A percentile compares a stretch with the other conserved stretches of the same genome.
These are phyloP conservation scores for Mortierella sp. DNA, from an alignment of 371 early-diverging fungal species.

Conservation along the genomic window DNA sequence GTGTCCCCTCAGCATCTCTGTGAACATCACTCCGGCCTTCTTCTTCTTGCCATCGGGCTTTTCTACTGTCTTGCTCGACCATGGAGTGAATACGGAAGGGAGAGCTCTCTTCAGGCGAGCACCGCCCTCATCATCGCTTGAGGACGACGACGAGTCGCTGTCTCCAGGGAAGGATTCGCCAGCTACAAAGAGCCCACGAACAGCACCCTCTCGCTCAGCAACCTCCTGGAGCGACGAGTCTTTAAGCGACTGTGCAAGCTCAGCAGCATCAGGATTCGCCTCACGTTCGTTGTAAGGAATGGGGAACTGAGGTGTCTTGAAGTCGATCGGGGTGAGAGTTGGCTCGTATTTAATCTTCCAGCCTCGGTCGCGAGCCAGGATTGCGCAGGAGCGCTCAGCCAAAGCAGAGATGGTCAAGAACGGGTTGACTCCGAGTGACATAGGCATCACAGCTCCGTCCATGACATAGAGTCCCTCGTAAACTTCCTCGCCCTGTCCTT, in stretches of 20 bases:
- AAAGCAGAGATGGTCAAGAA: conserved; percentile 56
- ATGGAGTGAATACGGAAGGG: conserved; percentile 28
- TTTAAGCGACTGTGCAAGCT: conserved; percentile 25
- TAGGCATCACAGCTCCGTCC: conserved; percentile 57
- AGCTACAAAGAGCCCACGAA: conserved; percentile 34
- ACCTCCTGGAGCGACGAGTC: conserved; percentile 36
- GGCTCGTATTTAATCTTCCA: conserved; percentile 56
- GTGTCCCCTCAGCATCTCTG: conserved; percentile 54
- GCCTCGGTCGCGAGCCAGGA: conserved; percentile 48
- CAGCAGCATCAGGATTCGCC: conserved; percentile 28
- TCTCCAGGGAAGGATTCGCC: conserved; percentile 38
- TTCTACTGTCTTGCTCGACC: conserved; percentile 18
- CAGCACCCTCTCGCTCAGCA: conserved; percentile 15
- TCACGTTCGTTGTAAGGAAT: conserved; percentile 27
- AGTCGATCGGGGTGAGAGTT: conserved; percentile 42
- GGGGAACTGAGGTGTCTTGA: conserved; percentile 44
- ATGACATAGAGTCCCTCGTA: conserved; percentile 55
- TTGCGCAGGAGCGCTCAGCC: conserved; percentile 48
- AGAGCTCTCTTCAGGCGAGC: conserved; percentile 11
- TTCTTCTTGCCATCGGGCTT: conserved; percentile 18
- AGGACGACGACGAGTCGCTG: conserved; percentile 4
- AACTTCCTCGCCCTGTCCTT: conserved; percentile 46
- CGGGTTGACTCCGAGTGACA: conserved; percentile 55
- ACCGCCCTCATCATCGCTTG: conserved; percentile 10
- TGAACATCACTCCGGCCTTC: conserved; percentile 45